Base-by-base conservation (phyloP, 441 rosid genomes). In the Adansonia rubrostipa region DNA sequence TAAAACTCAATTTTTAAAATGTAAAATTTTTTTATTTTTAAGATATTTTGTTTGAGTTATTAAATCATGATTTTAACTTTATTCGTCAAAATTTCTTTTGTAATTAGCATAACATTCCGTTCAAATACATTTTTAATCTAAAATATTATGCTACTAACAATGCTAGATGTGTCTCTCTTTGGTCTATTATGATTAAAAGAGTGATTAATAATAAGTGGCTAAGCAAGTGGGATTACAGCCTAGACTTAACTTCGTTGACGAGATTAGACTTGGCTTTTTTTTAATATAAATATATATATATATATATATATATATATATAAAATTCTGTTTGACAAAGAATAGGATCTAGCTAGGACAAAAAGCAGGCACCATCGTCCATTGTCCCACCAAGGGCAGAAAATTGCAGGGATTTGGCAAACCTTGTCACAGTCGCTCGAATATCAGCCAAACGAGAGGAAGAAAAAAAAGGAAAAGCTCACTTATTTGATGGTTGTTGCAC, bases 201-300 rank as follows among this genome's bases (percentile, higher is more conserved):
- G 14, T 36, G 71, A 66, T 11, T 9, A 9, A 44, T 9, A 20
- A 69, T 13, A 69, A 28, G 33, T 58, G 78, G 61, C 57, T 6
- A 64, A 78, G 68, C 85, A 81, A 71, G 80, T 81, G 83, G 78
- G 60, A 53, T 79, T 72, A 15, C 61, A 53, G 15, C 6, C 53
- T 33, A 5, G 15, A n/a, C 9, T 53, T 28, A 51, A 28, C 60
- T 28, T 71, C 33, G 40, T 28, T 71, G 15, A 71, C 9, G 7
- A 4, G 62, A 71, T 40, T 53, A 0, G 45, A 28, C 1, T 45
- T 19, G 19, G 17, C 42, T n/a, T 56, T 17, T 56, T 58, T 68
- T 74, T 51, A n/a, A n/a, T n/a, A n/a, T n/a, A n/a, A n/a, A 24
- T 24, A 24, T 1, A 24, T 24, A 24, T 24, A 24, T 1, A 28